Conservation (phyloP, 2,329 filamentous ascomycete genomes). For the Cadophora sp. region DNA sequence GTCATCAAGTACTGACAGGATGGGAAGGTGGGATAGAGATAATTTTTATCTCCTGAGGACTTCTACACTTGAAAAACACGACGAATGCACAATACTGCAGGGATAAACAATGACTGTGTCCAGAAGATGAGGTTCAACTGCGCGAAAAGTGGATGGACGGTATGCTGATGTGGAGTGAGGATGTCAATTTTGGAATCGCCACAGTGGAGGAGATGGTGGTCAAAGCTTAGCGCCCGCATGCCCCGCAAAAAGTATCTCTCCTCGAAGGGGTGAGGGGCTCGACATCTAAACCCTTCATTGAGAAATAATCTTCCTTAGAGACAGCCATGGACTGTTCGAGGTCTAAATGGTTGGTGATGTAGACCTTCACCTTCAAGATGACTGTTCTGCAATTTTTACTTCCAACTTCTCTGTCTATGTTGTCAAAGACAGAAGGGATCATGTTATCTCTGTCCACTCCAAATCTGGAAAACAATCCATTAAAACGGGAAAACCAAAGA, state of each 20-base stretch:
- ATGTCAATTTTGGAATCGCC: neutral
- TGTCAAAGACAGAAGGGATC: too few species aligned
- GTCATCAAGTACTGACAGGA: neutral
- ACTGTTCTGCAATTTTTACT: too few species aligned
- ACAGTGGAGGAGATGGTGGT: neutral
- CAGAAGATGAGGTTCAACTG: too few species aligned
- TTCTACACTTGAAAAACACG: neutral
- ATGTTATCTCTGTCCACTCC: too few species aligned
- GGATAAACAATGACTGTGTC: neutral
- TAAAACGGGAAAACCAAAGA: neutral
- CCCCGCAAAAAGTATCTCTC: neutral
- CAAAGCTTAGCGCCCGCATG: neutral
- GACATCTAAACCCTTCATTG: too few species aligned
- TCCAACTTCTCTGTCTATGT: too few species aligned
- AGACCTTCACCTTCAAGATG: too few species aligned
- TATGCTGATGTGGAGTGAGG: neutral
- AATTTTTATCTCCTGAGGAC: neutral
- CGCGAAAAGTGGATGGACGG: neutral
- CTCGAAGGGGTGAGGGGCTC: too few species aligned
- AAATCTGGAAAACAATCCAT: neutral
- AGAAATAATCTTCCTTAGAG: too few species aligned
- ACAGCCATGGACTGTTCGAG: too few species aligned
- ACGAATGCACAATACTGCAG: neutral
- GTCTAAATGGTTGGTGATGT: too few species aligned
- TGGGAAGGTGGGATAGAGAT: slow-evolving; percentile 1